phyloP scores from a whole-genome alignment of 768 basidiomycete genomes.

The Cystobasidium onofrii region DNA sequence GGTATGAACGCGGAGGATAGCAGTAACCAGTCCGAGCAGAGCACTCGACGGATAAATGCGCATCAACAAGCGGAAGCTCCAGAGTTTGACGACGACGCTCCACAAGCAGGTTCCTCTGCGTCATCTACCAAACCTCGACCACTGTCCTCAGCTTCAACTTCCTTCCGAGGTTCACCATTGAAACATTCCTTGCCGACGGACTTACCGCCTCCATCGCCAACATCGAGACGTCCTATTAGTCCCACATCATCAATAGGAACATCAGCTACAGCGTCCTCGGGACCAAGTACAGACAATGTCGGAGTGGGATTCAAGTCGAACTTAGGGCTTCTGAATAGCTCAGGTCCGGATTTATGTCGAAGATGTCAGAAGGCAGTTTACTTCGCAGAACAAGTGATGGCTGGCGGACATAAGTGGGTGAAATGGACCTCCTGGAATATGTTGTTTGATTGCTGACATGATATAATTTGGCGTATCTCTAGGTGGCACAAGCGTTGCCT shows the following conservation, averaged over 20 bases:
- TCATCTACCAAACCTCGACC: neutral
- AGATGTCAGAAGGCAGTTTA: conserved; percentile 36
- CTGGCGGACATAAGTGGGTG: conserved; percentile 33
- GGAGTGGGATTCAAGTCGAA: conserved; percentile 15
- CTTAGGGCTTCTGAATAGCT: neutral
- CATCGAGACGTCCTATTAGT: neutral
- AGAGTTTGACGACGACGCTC: conserved; percentile 5
- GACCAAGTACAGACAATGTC: neutral
- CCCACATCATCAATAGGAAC: conserved; percentile 19
- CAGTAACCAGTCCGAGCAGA: neutral
- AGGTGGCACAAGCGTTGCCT: conserved; percentile 37
- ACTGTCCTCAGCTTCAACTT: neutral
- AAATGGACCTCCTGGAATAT: neutral
- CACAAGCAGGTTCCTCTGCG: neutral
- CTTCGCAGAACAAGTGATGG: conserved; percentile 36
- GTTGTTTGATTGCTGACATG: neutral
- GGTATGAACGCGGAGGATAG: neutral
- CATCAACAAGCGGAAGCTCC: neutral
- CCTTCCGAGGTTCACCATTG: neutral
- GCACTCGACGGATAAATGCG: neutral
- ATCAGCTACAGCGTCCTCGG: neutral
- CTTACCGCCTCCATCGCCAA: neutral
- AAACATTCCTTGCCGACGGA: neutral
- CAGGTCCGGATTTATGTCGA: conserved; percentile 32
- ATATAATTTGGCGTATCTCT: no score